These are phyloP conservation scores for Colletotrichum godetiae DNA, from an alignment of 2,329 filamentous ascomycete genomes.

Conservation along the genomic window DNA sequence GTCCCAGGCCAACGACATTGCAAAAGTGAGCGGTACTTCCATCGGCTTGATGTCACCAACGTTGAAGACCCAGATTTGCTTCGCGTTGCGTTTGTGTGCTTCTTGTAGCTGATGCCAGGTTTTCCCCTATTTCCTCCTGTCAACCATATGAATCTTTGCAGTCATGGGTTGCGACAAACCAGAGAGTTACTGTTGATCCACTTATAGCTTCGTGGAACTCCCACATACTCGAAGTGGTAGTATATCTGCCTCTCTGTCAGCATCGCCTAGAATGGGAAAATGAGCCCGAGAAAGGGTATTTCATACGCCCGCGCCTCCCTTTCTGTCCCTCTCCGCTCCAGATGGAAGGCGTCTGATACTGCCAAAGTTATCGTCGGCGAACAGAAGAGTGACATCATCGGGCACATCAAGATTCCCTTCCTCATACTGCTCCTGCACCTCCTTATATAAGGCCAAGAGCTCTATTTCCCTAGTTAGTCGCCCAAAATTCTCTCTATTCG, in stretches of 20 bases:
- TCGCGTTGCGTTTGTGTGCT: conserved; percentile 59
- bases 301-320: conserved; percentile 66
- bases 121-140: conserved; percentile 43
- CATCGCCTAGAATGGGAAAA: conserved; percentile 22
- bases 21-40: conserved; percentile 66
- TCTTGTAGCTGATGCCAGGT: conserved; percentile 64
- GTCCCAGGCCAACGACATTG: conserved; percentile 68
- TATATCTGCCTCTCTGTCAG: conserved; percentile 46
- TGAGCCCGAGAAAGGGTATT: no score
- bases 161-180: conserved; percentile 41
- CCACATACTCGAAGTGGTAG: conserved; percentile 72
- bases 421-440: conserved; percentile 73
- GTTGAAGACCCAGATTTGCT: conserved; percentile 71
- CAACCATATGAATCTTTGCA: accelerated
- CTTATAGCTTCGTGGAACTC: conserved; percentile 68
- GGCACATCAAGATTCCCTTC: conserved; percentile 65
- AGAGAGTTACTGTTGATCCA: conserved; percentile 73
- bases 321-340: conserved; percentile 60
- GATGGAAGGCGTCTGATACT: conserved; percentile 68
- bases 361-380: conserved; percentile 73
- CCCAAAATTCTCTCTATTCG: no score
- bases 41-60: conserved; percentile 71
- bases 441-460: conserved; percentile 74
- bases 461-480: conserved; percentile 49
- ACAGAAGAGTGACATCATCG: conserved; percentile 71